A percentile compares a stretch with the other conserved stretches of the same genome.
These are phyloP conservation scores for Erucastrum elatum DNA, from an alignment of 345 rosid species.

Conservation along the genomic window DNA sequence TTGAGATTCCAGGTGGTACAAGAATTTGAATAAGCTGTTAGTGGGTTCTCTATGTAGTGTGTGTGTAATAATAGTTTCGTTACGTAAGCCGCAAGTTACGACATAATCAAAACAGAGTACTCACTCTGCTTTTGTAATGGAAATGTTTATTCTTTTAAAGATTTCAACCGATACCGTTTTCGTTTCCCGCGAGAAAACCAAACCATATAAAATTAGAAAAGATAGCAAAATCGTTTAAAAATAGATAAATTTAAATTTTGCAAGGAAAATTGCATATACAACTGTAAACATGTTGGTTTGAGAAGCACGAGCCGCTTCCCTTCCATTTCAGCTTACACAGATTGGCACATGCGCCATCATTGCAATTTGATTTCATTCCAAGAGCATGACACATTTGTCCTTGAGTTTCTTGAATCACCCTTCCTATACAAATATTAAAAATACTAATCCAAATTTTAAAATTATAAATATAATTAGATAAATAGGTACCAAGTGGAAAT, in stretches of 20 bases:
- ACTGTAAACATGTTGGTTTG: not conserved
- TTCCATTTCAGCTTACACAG: not conserved
- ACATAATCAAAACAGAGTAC: constrained; percentile 18
- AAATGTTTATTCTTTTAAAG: not conserved
- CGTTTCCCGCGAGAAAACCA: constrained; percentile 28
- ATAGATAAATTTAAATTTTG: not conserved
- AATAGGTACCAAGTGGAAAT: not conserved
- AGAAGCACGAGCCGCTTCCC: not conserved
- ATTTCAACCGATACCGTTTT: constrained; percentile 2
- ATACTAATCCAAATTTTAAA: too few relatives aligned
- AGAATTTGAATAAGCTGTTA: constrained; percentile 23
- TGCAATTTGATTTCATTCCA: not conserved
- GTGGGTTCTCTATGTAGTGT: not conserved
- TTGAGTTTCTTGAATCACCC: not conserved
- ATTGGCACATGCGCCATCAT: not conserved
- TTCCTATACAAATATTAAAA: not conserved
- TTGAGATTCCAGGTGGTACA: constrained; percentile 44
- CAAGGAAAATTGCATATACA: not conserved
- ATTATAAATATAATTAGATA: too few relatives aligned
- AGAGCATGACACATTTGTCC: not conserved
- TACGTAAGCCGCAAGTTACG: not conserved
- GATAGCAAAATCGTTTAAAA: too few relatives aligned
- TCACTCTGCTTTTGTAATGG: constrained; percentile 21
- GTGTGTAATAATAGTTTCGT: not conserved
- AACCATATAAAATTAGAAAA: too few relatives aligned